A percentile compares a stretch with the other conserved stretches of the same genome.
Evolutionary conservation across 306 rosid species (phyloP).

Genomic region (Prunus mume): DNA sequence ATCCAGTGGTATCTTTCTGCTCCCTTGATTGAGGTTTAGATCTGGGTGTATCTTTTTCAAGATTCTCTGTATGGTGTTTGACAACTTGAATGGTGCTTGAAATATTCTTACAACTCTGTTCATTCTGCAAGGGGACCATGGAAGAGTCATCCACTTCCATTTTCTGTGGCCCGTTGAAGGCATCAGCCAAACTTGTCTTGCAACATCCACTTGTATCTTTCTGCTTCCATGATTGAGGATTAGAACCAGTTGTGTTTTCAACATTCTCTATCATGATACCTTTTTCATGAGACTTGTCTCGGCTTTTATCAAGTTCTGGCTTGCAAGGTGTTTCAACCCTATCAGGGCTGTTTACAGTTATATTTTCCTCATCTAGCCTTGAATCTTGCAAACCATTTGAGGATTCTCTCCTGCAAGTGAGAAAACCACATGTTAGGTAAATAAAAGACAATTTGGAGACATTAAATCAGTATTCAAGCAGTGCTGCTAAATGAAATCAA

Average conservation of each 20-base stretch:
- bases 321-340: conserved; percentile 14
- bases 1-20: conserved; percentile 29
- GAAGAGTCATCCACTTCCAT: conserved; percentile 28
- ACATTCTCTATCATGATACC: conserved; percentile 23
- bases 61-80: conserved; percentile 24
- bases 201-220: conserved; percentile 27
- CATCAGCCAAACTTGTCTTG: conserved; percentile 9
- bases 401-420: conserved; percentile 34
- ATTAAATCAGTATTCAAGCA: not conserved
- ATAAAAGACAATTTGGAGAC: not conserved
- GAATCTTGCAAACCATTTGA: conserved; percentile 34
- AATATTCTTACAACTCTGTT: conserved; percentile 19
- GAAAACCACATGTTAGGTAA: not conserved
- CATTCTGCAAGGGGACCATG: conserved; percentile 19
- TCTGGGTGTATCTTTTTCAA: conserved; percentile 14
- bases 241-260: conserved; percentile 9
- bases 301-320: conserved; percentile 12
- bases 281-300: conserved; percentile 13
- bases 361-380: conserved; percentile 26
- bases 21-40: conserved; percentile 13
- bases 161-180: conserved; percentile 23
- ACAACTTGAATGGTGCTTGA: conserved; percentile 19
- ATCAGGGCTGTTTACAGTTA: conserved; percentile 18
- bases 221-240: conserved; percentile 21
- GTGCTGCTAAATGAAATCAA: not conserved